Evolutionary conservation across 805 yeast genomes (phyloP).

Genomic region (Ogataea naganishii): DNA sequence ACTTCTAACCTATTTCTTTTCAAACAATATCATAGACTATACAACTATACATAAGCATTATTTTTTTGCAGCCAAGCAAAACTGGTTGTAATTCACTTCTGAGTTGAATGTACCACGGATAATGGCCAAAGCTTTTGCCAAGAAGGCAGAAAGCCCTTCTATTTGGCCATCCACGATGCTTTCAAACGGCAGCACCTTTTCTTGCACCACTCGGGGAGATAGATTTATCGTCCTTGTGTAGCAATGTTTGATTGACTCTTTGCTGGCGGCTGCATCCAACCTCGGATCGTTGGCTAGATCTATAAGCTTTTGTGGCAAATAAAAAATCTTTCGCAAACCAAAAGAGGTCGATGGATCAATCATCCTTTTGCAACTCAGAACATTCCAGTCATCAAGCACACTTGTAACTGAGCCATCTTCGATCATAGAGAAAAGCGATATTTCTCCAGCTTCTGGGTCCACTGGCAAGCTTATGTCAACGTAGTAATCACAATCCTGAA

Average conservation of each 20-base stretch:
- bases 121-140: no score
- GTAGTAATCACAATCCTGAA: constrained; percentile 55
- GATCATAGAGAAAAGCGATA: constrained; percentile 15
- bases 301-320: constrained; percentile 32
- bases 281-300: constrained; percentile 15
- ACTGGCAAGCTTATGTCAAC: constrained; percentile 53
- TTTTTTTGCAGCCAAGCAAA: constrained; percentile 12
- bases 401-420: constrained; percentile 5
- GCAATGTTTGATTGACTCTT: no score
- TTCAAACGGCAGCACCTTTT: no score
- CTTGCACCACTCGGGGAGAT: no score
- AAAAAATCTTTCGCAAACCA: constrained; percentile 47
- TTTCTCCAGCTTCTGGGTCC: constrained; percentile 36
- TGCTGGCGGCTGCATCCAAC: no score
- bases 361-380: constrained; percentile 37
- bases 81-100: constrained; percentile 11
- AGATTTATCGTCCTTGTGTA: no score
- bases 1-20: no score
- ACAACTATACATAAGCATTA: no score
- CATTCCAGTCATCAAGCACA: constrained; percentile 33
- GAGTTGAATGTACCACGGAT: constrained; percentile 7
- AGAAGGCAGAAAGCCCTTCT: no score
- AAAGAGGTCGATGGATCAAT: constrained; percentile 44
- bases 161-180: no score
- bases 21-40: no score